Base-by-base conservation (phyloP, 768 basidiomycete genomes). In the Sarcodon sp. region DNA sequence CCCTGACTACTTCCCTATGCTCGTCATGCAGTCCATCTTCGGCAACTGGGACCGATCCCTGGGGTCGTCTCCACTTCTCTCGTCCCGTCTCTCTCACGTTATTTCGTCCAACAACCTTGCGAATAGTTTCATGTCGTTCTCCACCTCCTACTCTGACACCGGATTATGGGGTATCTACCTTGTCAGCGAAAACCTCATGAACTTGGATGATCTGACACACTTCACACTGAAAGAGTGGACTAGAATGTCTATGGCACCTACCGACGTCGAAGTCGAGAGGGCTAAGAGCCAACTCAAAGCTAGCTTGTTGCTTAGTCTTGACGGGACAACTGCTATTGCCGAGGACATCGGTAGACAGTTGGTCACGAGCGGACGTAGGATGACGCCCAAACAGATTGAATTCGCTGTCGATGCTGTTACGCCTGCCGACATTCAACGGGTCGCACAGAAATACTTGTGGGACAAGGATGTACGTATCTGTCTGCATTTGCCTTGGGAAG, bases 91-190 rank as follows among this genome's bases (percentile, higher is more conserved):
- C 47, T 87, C 87, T 21, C 86, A 93, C 65, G 85, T 91, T 64
- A 75, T 98, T 58, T 87, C 90, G 35, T 72, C 76, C 47, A 83
- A 97, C 77, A 87, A 89, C 74, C 89, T 98, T 61, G 96, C 96
- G 60, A 99, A 98, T 74, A 90, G 86, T 50, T 99, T 87, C 84
- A 94, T 97, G 89, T 89, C 87, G 47, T 99, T 98, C 83, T 94
- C 91, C 13, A 98, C 94, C 1, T 90, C 87, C 6, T 99, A 99
- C 73, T 91, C 92, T 6, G 96, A 99, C 66, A 98, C 93, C 15
- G 96, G 96, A 50, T 80, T 98, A 33, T 99, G 94, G 96, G 94
- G 94, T 58, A 90, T 97, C 66, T 98, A 99, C 74, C 69, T 96
- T 47, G 89, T 93, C 50, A 81, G 88, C 13, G 96, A 99, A 75